A percentile compares a stretch with the other conserved stretches of the same genome.
Conservation (phyloP, 1,139 yeast species). For the Geotrichum candidum region DNA sequence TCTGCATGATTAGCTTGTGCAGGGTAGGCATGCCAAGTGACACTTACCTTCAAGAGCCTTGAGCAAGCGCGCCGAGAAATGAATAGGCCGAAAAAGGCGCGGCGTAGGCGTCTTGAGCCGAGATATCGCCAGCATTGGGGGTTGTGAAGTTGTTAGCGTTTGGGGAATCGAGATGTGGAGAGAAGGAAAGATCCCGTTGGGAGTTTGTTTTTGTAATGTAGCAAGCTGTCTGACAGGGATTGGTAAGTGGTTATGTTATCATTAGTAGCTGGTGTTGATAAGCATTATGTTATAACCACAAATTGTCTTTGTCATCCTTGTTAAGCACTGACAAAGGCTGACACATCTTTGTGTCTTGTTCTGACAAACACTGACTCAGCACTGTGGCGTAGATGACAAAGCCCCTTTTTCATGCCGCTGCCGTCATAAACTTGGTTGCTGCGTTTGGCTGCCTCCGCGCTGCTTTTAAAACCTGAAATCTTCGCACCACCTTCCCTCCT, state of each 20-base stretch:
- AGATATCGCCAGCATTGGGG: background rate
- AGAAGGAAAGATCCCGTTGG: no score
- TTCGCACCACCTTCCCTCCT: background rate
- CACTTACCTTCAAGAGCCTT: slow-evolving; percentile 1
- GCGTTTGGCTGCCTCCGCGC: background rate
- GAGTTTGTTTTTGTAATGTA: no score
- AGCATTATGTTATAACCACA: no score
- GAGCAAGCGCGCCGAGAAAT: background rate
- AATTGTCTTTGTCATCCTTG: no score
- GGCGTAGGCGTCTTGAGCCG: background rate
- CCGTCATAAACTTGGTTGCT: background rate
- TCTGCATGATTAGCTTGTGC: background rate
- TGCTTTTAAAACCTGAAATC: background rate
- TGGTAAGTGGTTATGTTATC: no score
- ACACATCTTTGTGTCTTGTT: no score
- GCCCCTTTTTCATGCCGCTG: no score
- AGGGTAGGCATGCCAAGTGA: background rate
- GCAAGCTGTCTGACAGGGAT: no score
- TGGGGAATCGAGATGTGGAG: background rate
- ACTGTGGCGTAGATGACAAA: no score
- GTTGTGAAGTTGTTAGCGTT: background rate
- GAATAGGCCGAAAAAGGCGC: background rate
- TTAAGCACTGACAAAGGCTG: no score
- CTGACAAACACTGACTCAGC: no score
- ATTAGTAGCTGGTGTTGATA: no score